Percentiles rank a stretch among this genome's conserved stretches.
These are phyloP conservation scores for Phaeodactylum tricornutum DNA, from an alignment of 108 stramenopile species.

Conservation along the genomic window DNA sequence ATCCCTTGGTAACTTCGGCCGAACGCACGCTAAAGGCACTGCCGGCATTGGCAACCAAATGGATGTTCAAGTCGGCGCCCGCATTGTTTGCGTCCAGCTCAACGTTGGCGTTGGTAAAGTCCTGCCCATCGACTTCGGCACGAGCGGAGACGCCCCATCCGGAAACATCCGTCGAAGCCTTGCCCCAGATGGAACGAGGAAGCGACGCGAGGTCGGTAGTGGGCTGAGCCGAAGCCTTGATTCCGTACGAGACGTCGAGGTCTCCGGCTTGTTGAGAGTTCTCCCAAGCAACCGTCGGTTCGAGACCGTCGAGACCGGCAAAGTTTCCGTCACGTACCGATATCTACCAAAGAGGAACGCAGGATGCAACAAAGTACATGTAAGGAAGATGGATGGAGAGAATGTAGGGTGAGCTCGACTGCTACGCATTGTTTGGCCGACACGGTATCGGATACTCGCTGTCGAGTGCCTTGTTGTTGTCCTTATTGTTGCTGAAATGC, in stretches of 20 bases:
- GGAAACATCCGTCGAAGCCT: constrained; percentile 46
- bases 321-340: constrained; percentile 77
- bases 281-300: constrained; percentile 65
- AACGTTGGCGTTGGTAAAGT: constrained; percentile 34
- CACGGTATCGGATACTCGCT: too few species aligned
- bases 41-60: constrained; percentile 31
- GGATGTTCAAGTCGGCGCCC: constrained; percentile 50
- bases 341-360: constrained; percentile 33
- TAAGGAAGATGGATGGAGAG: background rate
- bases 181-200: constrained; percentile 75
- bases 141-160: constrained; percentile 74
- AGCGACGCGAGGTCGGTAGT: constrained; percentile 82
- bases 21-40: constrained; percentile 27
- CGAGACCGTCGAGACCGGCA: constrained; percentile 72
- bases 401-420: too few species aligned
- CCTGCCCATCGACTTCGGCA: constrained; percentile 51
- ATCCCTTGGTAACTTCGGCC: constrained; percentile 73
- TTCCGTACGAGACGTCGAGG: constrained; percentile 53
- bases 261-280: constrained; percentile 23
- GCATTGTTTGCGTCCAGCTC: constrained; percentile 64
- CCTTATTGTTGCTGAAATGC: too few species aligned
- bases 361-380: background rate
- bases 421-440: too few species aligned
- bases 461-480: too few species aligned
- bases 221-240: constrained; percentile 59